These are phyloP conservation scores for Botrytis sinoallii DNA, from an alignment of 2,329 filamentous ascomycete genomes.

Conservation along the genomic window DNA sequence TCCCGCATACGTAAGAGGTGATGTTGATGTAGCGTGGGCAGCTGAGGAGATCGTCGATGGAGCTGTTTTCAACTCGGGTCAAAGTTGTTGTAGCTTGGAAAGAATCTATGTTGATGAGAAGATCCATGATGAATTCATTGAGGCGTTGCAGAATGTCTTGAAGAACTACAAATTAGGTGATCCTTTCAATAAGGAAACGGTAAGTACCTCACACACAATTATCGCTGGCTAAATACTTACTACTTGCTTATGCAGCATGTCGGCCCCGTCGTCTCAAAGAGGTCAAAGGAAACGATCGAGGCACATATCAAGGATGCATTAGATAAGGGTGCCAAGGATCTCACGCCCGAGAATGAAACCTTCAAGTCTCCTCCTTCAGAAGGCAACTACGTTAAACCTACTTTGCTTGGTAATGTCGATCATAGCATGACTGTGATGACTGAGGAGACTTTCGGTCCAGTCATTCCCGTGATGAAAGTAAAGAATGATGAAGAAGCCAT, in stretches of 20 bases:
- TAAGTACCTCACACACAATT: conserved; percentile 3
- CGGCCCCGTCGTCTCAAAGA: conserved; percentile 82
- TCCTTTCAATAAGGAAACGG: conserved; percentile 70
- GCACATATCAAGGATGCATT: conserved; percentile 80
- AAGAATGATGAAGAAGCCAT: conserved; percentile 77
- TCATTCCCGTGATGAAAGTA: conserved; percentile 88
- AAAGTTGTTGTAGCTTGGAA: conserved; percentile 93
- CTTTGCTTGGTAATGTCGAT: conserved; percentile 72
- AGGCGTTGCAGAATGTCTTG: conserved; percentile 75
- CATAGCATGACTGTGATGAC: conserved; percentile 87
- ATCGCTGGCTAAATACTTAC: conserved; percentile 13
- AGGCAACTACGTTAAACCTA: conserved; percentile 87
- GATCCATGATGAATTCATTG: conserved; percentile 79
- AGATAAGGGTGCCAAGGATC: conserved; percentile 77
- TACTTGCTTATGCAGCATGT: conserved; percentile 50
- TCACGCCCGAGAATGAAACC: conserved; percentile 76
- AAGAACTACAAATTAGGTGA: conserved; percentile 84
- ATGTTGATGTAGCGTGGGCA: conserved; percentile 87
- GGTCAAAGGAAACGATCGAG: conserved; percentile 72
- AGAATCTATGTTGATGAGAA: conserved; percentile 85
- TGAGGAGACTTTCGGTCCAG: conserved; percentile 91
- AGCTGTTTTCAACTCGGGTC: conserved; percentile 96
- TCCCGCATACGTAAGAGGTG: conserved; percentile 80
- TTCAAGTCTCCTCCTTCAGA: conserved; percentile 70
- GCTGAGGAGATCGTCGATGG: conserved; percentile 94